Base-by-base conservation (phyloP, 371 early-diverging fungal species). In the Zopfochytrium polystomum region DNA sequence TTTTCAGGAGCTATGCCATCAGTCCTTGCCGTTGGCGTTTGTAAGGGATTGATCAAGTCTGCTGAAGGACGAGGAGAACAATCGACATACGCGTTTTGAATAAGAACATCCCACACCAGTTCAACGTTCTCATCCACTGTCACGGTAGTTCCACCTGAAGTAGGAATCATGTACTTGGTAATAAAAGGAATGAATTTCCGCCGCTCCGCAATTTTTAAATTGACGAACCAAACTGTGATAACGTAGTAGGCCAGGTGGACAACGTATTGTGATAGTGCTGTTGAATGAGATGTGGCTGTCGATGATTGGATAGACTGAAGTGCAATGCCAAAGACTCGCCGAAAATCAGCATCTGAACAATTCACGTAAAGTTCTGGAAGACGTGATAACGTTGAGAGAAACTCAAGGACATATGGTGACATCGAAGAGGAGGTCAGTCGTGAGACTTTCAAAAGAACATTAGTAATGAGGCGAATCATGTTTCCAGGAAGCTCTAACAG, bases 71-170 rank as follows among this genome's bases (percentile, higher is more conserved):
- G 30, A 77, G 65, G 13, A 81, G 84, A 78, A 45, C 84, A 85
- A 67, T 90, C 88, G 9, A 87, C 85, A 73, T 80, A 91, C 23
- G 90, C 78, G 71, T 90, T 90, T 22, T 91, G 85, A 11, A 92
- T 81, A 20, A 97, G 74, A 90, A 95, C 90, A 63, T 97, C 97
- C 64, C 96, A 77, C 55, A 93, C 93, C 9, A 94, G 87, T 62
- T 88, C 89, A 0, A 88, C 86, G 47, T 83, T 87, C 66, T 92
- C 94, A 63, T 89, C 89, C 48, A 90, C 42, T 3, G 60, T 61
- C 23, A 60, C 66, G 3, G 62, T 33, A 3, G 58, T 58, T 0
- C 77, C 77, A 25, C 80, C 84, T n/a, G 50, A 38, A 20, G 26
- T 48, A 11, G 62, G 58, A 3, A n/a, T n/a, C n/a, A n/a, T n/a